phyloP scores from a whole-genome alignment of 1,284 basidiomycete genomes.

The Ceratobasidium sp. region DNA sequence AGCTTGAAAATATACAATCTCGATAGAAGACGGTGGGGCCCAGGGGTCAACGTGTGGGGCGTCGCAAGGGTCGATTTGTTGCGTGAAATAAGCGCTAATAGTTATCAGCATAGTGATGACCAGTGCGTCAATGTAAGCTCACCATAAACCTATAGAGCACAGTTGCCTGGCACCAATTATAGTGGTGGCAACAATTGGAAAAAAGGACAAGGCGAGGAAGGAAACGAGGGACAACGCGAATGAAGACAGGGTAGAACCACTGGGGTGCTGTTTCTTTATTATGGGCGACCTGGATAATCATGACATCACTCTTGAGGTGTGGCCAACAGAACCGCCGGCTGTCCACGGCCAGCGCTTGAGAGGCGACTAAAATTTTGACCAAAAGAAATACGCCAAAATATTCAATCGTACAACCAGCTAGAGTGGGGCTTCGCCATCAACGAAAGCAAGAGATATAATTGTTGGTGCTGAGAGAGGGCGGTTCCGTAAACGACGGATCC shows the following conservation, averaged over 20 bases:
- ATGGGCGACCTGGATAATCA: background rate
- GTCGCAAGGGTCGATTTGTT: conserved; percentile 6
- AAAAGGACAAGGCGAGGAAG: background rate
- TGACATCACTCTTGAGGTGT: conserved; percentile 5
- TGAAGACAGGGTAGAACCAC: background rate
- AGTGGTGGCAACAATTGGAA: conserved; percentile 9
- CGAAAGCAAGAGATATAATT: too few relatives aligned
- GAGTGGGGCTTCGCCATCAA: background rate
- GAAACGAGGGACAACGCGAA: conserved; percentile 5
- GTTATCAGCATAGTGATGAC: background rate
- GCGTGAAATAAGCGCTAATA: background rate
- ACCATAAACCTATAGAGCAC: conserved; percentile 7
- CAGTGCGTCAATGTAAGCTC: background rate
- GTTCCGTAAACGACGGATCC: background rate
- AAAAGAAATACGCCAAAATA: background rate
- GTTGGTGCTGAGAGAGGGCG: background rate
- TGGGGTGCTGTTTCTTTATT: background rate
- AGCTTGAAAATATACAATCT: background rate
- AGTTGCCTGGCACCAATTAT: background rate
- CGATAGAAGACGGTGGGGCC: background rate
- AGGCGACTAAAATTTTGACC: conserved; percentile 9
- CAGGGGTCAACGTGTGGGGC: background rate
- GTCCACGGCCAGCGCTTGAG: background rate
- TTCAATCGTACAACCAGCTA: background rate
- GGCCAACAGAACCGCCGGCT: background rate